Base-by-base conservation (phyloP, 2,329 filamentous ascomycete genomes). In the Chaetomiaceae sp. region DNA sequence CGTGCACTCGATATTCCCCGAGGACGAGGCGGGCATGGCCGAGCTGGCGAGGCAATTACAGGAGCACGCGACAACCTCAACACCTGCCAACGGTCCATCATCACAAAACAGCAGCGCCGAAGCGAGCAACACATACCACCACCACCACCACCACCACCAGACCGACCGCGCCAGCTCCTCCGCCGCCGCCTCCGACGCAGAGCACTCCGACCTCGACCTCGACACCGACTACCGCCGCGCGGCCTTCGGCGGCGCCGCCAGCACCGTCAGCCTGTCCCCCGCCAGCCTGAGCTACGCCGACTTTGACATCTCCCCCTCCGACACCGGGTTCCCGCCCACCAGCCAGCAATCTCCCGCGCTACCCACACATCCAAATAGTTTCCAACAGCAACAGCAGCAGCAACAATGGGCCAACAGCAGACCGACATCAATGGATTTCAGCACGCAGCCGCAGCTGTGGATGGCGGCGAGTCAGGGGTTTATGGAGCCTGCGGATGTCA, bases 1-100 rank as follows among this genome's bases (percentile, higher is more conserved):
- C 19, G 74, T 78, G 20, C 77, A 81, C 58, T 75, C 77, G 2
- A 73, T 81, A 23, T 84, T 85, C 65, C 82, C 82, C 50, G 81
- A 85, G 64, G 79, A 82, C 61, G 80, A 82, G 63, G 74, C 77
- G 12, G 81, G 80, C 53, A 72, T 84, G 63, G 71, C 72, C 14
- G 79, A 81, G 61, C 68, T 85, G 43, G 80, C 80, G 15, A 72
- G 74, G 8, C 78, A 83, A 64, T 69, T 85, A 11, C 76, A 76
- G 46, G 70, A 69, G 42, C 74, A 51, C 2, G 39, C 39, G 22
- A 20, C 40, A 4, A 9, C 47, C 25, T 19, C 47, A 78, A 51
- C 73, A 77, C 51, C 69, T 73, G 34, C 46, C 6, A 36, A 17
- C 3, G 8, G 23, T n/a, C 7, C 14, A 7, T 12, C 47, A 9